Evolutionary conservation across 2,329 filamentous ascomycete genomes (phyloP).

Genomic region (Colletotrichum sp.): DNA sequence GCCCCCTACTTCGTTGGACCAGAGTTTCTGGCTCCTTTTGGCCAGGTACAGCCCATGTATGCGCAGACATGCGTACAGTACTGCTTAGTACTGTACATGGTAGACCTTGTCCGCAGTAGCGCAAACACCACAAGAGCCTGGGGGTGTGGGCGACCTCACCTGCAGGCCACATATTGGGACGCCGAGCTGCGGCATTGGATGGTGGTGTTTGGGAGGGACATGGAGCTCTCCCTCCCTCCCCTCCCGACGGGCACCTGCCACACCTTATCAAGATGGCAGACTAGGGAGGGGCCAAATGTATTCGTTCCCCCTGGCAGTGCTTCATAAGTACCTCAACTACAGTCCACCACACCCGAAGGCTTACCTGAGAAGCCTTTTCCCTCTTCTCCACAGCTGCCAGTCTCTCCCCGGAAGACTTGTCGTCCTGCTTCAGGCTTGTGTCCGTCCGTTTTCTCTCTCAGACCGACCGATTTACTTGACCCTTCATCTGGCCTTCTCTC

Average conservation of each 20-base stretch:
- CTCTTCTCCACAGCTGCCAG: slow-evolving; percentile 21
- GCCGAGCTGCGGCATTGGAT: slow-evolving; percentile 13
- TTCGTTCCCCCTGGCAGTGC: slow-evolving; percentile 7
- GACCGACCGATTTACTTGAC: background rate
- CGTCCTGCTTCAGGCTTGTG: slow-evolving; percentile 9
- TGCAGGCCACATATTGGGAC: slow-evolving; percentile 17
- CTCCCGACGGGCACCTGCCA: slow-evolving; percentile 19
- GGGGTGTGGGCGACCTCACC: slow-evolving; percentile 11
- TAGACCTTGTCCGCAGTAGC: slow-evolving; percentile 13
- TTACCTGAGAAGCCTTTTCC: slow-evolving; percentile 9
- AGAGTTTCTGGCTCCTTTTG: background rate
- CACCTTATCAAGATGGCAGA: slow-evolving; percentile 19
- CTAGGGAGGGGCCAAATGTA: slow-evolving; percentile 8
- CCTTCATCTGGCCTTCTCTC: background rate
- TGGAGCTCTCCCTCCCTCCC: background rate
- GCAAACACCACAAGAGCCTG: slow-evolving; percentile 6
- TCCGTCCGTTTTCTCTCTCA: background rate
- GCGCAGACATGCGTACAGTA: background rate
- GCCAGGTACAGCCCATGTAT: slow-evolving; percentile 11
- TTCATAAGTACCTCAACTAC: slow-evolving; percentile 18
- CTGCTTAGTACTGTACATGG: slow-evolving; percentile 4
- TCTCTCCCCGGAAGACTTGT: slow-evolving; percentile 8
- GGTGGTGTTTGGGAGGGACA: slow-evolving; percentile 10
- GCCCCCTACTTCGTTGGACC: background rate
- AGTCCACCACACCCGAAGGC: slow-evolving; percentile 5